These are phyloP conservation scores for Toxicodendron radicans DNA, from an alignment of 345 rosid genomes.

Conservation along the genomic window DNA sequence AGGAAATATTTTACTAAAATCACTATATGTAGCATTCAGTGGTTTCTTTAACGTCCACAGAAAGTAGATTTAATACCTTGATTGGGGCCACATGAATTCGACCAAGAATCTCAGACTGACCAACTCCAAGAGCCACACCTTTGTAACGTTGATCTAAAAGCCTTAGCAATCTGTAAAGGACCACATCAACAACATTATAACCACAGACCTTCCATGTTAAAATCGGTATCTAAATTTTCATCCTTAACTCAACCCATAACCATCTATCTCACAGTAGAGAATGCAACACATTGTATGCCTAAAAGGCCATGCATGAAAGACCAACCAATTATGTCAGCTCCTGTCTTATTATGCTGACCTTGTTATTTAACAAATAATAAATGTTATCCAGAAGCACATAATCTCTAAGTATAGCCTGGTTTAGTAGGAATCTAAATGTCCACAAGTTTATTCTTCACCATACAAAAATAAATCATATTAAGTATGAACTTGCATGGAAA, in stretches of 20 bases:
- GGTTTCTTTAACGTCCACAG: neutral
- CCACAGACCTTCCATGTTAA: neutral
- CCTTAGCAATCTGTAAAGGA: conserved; percentile 69
- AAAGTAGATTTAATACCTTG: conserved; percentile 51
- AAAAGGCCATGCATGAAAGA: neutral
- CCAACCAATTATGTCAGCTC: neutral
- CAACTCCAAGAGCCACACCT: conserved; percentile 99
- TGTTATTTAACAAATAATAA: neutral
- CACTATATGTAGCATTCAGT: neutral
- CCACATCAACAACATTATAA: conserved; percentile 15
- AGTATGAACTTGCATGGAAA: conserved; percentile 4
- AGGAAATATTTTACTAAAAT: neutral
- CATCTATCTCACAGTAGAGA: neutral
- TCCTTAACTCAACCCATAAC: neutral
- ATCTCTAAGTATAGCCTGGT: neutral
- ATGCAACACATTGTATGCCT: neutral
- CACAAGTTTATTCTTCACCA: neutral
- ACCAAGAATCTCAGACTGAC: conserved; percentile 96
- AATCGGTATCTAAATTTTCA: too few species aligned
- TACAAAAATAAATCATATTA: neutral
- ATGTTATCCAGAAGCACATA: neutral
- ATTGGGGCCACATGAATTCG: conserved; percentile 97
- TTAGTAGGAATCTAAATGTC: neutral
- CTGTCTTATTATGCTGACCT: neutral
- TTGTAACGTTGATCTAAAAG: conserved; percentile 87